Conservation (phyloP, 257 asterid species). For the Prunella vulgaris region DNA sequence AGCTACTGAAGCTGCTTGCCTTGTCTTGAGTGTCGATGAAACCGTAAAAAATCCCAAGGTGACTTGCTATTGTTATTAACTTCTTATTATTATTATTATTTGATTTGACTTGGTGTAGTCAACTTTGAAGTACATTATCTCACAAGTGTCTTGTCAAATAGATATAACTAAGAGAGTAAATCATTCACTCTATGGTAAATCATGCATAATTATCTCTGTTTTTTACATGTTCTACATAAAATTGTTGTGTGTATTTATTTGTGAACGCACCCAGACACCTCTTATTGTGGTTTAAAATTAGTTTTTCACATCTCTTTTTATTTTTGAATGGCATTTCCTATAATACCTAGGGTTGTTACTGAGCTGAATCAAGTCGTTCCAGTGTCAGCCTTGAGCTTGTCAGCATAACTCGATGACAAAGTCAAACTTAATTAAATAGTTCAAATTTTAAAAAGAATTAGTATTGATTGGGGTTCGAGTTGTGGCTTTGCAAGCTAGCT, state of each 20-base stretch:
- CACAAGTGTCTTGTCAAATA: not conserved
- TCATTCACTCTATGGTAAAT: no score
- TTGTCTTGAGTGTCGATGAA: slow-evolving; percentile 80
- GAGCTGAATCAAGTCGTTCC: no score
- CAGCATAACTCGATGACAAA: not conserved
- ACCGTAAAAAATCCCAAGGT: slow-evolving; percentile 92
- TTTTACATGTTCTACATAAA: not conserved
- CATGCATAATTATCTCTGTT: not conserved
- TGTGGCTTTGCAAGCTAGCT: not conserved
- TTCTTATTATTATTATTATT: not conserved
- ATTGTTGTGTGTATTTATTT: not conserved
- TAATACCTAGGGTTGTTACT: no score
- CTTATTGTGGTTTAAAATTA: no score
- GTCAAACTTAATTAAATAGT: not conserved
- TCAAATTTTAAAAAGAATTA: not conserved
- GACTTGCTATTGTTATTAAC: not conserved
- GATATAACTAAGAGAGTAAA: not conserved
- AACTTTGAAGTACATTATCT: not conserved
- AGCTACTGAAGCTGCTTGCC: slow-evolving; percentile 92
- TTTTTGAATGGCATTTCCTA: no score
- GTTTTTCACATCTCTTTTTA: no score
- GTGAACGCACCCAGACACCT: no score
- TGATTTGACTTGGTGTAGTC: not conserved
- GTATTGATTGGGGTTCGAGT: no score
- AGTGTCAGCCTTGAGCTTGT: no score